Evolutionary conservation across 306 rosid species (phyloP), one percentile per base, ranked within the genome.

Genomic region (Cyamopsis tetragonoloba): DNA sequence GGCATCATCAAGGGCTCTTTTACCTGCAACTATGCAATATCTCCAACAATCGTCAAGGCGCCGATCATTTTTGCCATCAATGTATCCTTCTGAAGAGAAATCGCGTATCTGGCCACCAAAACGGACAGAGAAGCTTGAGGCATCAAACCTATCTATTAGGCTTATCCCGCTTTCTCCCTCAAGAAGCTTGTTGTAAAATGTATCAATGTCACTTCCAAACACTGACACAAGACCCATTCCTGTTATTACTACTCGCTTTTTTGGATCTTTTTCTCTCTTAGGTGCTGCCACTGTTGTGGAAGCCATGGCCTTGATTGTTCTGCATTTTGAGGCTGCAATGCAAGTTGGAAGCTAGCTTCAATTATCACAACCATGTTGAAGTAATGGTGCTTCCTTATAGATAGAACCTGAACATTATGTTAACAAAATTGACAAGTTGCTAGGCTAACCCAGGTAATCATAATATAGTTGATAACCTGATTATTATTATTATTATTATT

Each of bases 91-190:
- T 32, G 88, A 78, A 38, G 83, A 81, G 77, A 86, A 88, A 43
- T 68, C 42, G 4, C 81, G 86, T 53, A 86, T 86, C 79, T 86
- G 96, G 47, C 91, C 86, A 0, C 73, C 87, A 2, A 86, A 79
- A 9, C 81, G 83, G 51, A 85, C 91, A 0, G 91, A 62, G 78
- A 77, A 72, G 7, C 50, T 72, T 51, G 91, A 88, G 42, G 84
- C 81, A 72, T 88, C 91, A 63, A 88, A 88, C 72, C 79, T 75
- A 17, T 88, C 91, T 19, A 88, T 86, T 6, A 66, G 46, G 73
- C 83, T 86, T 60, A 88, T 88, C n/a, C 96, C 95, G 80, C 95
- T 88, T 65, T 81, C 79, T 57, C 95, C 95, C 37, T 83, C 88
- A 1, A 88, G 84, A 43, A 88, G 91, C 24, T 75, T 81, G 75